Evolutionary conservation across 305 asterid genomes (phyloP), one percentile per base, ranked within the genome.

Genomic region (Petunia hybrid): DNA sequence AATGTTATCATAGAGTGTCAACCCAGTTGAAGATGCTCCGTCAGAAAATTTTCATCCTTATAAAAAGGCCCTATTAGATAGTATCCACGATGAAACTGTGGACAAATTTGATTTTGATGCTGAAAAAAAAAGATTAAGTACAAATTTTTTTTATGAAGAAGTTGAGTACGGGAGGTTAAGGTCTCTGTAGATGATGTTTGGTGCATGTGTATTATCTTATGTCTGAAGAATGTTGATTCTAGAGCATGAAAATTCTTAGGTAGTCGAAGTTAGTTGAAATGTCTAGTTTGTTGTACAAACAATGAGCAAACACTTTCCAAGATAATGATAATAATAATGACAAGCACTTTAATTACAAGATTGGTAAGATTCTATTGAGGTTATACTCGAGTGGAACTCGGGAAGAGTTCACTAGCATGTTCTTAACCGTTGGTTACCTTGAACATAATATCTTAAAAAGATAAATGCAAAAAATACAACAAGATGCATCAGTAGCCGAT

Each of bases 21-120:
- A 88, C 81, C 69, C 86, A 1, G 80, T 84, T 0, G 90, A 85
- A 83, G 87, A 86, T 39, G 81, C 64, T 68, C 84, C 90, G 41
- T 82, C 86, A 8, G 90, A 81, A 70, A 80, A 8, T 45, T 83
- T 83, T 67, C 83, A 79, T 5, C 87, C 83, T 38, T 85, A 85
- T 78, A 81, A 80, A 1, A 86, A 22, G 74, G 89, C 31, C 31
- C 31, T 22, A 22, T 22, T 22, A 22, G 31, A 22, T 22, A 22
- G 31, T 22, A 85, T 51, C 31, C 31, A 22, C 38, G 31, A 22
- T 22, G 31, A 22, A 22, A 22, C 31, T 22, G 31, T 22, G 31
- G 31, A 22, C 31, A 22, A 69, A 41, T 16, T 87, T 38, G 83
- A 75, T 38, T 87, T 13, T 38, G 88, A 83, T 43, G 82, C 79